phyloP scores from a whole-genome alignment of 1,284 basidiomycete species.

The Microbotryomycetes sp. region DNA sequence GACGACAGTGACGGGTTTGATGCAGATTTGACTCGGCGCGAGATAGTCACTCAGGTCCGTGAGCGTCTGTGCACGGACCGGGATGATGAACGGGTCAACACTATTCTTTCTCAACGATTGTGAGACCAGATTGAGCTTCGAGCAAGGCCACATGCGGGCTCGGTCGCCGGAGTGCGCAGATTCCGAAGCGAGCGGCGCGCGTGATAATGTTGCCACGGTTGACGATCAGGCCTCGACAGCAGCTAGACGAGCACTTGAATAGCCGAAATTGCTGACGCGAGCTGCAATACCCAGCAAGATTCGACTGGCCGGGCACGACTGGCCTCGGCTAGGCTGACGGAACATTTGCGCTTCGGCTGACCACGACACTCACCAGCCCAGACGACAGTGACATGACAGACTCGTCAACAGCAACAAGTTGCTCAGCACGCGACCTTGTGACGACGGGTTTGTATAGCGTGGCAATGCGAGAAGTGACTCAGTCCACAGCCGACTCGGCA shows the following conservation, averaged over 20 bases:
- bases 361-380: conserved; percentile 13
- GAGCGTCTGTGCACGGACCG: conserved; percentile 67
- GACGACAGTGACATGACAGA: conserved; percentile 26
- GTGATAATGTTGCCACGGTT: not conserved
- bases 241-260: too few relatives aligned
- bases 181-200: not conserved
- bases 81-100: too few relatives aligned
- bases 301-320: not conserved
- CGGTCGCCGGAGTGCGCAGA: not conserved
- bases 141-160: not conserved
- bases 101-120: too few relatives aligned
- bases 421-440: too few relatives aligned
- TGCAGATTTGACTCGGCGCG: conserved; percentile 92
- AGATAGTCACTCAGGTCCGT: conserved; percentile 98
- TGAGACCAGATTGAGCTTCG: too few relatives aligned
- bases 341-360: not conserved
- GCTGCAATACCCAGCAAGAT: not conserved
- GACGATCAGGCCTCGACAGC: too few relatives aligned
- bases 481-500: too few relatives aligned
- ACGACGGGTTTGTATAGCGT: too few relatives aligned
- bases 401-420: too few relatives aligned
- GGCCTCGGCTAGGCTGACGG: not conserved
- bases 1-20: conserved; percentile 69
- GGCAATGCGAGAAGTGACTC: too few relatives aligned
- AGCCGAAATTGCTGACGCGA: too few relatives aligned